Conservation (phyloP, 2,329 filamentous ascomycete species). For the Geosmithia putterillii region DNA sequence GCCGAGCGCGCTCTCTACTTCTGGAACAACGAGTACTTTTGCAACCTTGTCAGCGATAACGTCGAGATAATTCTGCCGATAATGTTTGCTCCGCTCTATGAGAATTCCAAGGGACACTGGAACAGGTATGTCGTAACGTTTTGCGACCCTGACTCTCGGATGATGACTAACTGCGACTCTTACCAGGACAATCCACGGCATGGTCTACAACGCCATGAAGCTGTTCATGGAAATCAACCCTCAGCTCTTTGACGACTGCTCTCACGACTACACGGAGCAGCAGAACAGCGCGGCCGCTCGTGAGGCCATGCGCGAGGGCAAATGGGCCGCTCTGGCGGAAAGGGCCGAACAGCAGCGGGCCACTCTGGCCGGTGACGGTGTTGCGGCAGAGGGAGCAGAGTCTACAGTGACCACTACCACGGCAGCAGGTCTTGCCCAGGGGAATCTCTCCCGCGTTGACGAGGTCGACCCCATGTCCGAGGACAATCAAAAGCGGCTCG, state of each 20-base stretch:
- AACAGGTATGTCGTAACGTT: conserved; percentile 57
- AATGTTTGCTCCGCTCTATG: conserved; percentile 97
- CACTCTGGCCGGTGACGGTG: conserved; percentile 6
- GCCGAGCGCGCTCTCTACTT: conserved; percentile 96
- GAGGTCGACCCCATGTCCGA: conserved; percentile 71
- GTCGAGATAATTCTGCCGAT: conserved; percentile 97
- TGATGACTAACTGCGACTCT: neutral
- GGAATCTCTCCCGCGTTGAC: conserved; percentile 43
- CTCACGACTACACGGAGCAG: conserved; percentile 92
- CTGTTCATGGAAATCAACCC: conserved; percentile 99
- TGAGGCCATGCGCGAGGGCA: conserved; percentile 68
- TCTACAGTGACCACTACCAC: neutral
- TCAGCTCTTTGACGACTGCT: conserved; percentile 96
- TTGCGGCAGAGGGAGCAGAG: neutral
- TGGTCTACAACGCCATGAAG: conserved; percentile 99
- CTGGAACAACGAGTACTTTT: conserved; percentile 99
- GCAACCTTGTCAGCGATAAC: conserved; percentile 97
- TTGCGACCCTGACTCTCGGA: neutral
- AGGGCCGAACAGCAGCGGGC: conserved; percentile 60
- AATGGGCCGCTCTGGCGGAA: conserved; percentile 79
- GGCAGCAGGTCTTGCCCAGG: conserved; percentile 22
- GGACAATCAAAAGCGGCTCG: conserved; percentile 75
- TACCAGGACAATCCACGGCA: conserved; percentile 87
- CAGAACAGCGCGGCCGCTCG: conserved; percentile 85
- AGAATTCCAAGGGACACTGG: conserved; percentile 99